phyloP scores from a whole-genome alignment of 208 protist genomes.

The Giardia muris region DNA sequence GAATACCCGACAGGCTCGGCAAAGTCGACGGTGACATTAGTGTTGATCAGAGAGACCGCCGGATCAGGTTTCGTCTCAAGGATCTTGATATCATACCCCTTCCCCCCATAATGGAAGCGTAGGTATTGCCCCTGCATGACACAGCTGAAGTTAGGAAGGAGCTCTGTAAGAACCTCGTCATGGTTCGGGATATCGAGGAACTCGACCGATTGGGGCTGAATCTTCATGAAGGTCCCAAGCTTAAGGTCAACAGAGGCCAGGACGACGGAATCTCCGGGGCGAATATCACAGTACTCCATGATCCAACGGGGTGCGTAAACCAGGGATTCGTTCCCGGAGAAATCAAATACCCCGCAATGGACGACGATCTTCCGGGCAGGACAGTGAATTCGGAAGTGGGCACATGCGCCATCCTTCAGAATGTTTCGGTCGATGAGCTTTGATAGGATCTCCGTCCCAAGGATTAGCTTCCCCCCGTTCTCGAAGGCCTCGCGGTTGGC shows the following conservation, averaged over 20 bases:
- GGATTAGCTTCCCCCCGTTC: constrained; percentile 13
- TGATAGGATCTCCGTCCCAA: neutral
- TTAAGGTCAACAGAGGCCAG: neutral
- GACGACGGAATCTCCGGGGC: neutral
- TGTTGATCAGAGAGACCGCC: neutral
- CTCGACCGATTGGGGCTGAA: neutral
- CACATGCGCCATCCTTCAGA: neutral
- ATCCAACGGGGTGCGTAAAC: neutral
- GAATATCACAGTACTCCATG: neutral
- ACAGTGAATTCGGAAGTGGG: constrained; percentile 16
- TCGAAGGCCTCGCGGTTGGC: neutral
- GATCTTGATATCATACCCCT: neutral
- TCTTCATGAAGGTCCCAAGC: neutral
- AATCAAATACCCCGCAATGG: neutral
- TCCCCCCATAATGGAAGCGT: neutral
- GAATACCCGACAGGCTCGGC: neutral
- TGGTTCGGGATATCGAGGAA: neutral
- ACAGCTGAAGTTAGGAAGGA: neutral
- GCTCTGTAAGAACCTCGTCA: neutral
- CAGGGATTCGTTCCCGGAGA: neutral
- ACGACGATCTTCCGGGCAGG: neutral
- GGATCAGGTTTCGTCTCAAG: neutral
- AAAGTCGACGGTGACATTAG: constrained; percentile 10
- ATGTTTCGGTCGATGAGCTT: neutral
- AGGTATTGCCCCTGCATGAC: neutral